phyloP scores from a whole-genome alignment of 1,284 basidiomycete species.

The Puccinia brachypodii region DNA sequence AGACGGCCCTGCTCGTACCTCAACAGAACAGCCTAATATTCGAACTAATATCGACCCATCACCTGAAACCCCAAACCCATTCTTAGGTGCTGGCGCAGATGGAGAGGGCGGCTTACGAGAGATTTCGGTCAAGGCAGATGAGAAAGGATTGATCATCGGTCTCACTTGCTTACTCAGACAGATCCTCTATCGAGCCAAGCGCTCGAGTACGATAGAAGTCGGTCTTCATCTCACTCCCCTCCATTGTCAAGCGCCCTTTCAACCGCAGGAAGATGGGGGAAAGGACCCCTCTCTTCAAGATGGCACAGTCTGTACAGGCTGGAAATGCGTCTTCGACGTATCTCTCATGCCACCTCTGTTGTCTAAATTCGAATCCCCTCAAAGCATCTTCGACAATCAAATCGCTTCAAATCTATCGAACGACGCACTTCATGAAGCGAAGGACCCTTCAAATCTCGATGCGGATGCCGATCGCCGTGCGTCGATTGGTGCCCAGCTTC shows the following conservation, averaged over 20 bases:
- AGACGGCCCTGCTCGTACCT: background rate
- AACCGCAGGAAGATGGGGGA: constrained; percentile 52
- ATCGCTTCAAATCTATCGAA: background rate
- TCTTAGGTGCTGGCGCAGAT: constrained; percentile 26
- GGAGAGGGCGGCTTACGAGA: constrained; percentile 36
- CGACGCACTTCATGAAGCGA: background rate
- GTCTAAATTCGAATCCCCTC: background rate
- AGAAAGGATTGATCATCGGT: constrained; percentile 43
- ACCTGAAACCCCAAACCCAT: constrained; percentile 13
- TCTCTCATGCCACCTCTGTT: constrained; percentile 25
- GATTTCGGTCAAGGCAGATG: constrained; percentile 35
- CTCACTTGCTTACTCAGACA: constrained; percentile 61
- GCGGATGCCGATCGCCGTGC: background rate
- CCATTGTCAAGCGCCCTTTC: constrained; percentile 14
- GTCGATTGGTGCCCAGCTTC: constrained; percentile 13
- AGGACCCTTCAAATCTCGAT: background rate
- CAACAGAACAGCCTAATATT: background rate
- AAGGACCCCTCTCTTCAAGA: background rate
- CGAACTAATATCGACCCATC: constrained; percentile 6
- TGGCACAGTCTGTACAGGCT: constrained; percentile 4
- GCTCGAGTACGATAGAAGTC: constrained; percentile 81
- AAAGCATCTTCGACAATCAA: background rate
- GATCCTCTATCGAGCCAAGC: constrained; percentile 68
- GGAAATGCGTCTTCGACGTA: constrained; percentile 45
- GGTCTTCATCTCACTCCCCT: constrained; percentile 69